phyloP scores from a whole-genome alignment of 495 filamentous ascomycete species.

The Pyronema omphalodes region DNA sequence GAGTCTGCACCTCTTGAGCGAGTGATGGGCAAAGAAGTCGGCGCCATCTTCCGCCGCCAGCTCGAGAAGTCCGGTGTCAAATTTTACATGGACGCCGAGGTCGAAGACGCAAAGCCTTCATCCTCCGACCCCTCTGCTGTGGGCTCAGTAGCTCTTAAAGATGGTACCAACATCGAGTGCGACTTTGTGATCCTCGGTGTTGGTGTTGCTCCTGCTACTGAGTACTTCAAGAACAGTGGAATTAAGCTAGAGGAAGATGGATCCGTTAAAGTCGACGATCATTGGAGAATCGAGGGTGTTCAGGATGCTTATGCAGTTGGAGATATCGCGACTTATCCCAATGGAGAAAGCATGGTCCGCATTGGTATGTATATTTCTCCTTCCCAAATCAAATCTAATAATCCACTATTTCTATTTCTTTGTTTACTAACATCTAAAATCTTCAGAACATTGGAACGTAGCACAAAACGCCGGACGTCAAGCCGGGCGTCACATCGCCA shows the following conservation, averaged over 20 bases:
- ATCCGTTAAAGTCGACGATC: conserved; percentile 56
- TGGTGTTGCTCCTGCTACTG: conserved; percentile 72
- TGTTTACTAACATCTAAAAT: conserved; percentile 13
- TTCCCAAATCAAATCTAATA: background rate
- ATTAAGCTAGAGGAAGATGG: conserved; percentile 60
- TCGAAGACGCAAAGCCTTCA: conserved; percentile 64
- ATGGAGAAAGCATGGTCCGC: conserved; percentile 7
- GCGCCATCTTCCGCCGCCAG: conserved; percentile 53
- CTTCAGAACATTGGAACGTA: conserved; percentile 95
- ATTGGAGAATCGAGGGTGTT: conserved; percentile 53
- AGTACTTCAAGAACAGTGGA: conserved; percentile 53
- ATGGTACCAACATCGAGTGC: conserved; percentile 64
- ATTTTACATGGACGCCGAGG: conserved; percentile 61
- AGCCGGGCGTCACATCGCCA: conserved; percentile 55
- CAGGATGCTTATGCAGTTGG: conserved; percentile 82
- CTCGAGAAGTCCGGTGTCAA: conserved; percentile 75
- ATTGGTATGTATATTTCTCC: conserved; percentile 8
- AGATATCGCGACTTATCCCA: conserved; percentile 83
- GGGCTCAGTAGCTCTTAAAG: conserved; percentile 66
- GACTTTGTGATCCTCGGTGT: conserved; percentile 84
- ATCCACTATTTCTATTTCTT: background rate
- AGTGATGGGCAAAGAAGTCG: conserved; percentile 67
- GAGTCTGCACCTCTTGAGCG: conserved; percentile 72
- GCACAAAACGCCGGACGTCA: conserved; percentile 77
- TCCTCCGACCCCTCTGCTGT: conserved; percentile 44